Base-by-base conservation (phyloP, 1,284 basidiomycete species). In the Marasmius tenuissimus region DNA sequence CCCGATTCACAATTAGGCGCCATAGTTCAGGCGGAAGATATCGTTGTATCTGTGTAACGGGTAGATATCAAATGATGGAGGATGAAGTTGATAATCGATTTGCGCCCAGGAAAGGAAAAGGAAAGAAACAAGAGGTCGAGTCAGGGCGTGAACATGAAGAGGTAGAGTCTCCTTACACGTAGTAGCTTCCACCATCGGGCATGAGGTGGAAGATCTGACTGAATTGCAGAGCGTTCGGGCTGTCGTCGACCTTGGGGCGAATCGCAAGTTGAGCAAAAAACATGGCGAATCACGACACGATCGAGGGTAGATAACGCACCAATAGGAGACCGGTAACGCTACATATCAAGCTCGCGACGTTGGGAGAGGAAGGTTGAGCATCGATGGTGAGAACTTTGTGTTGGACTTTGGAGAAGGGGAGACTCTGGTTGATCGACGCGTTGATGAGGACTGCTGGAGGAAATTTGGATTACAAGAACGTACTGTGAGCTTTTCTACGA, bases 141-240 rank as follows among this genome's bases (percentile, higher is more conserved):
- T 39, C 33, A 18, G 35, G 52, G 42, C 54, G 33, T 22, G 60
- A 54, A 35, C n/a, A 16, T 47, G 45, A 20, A 20, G 16, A 18
- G 45, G 16, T 2, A 54, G 56, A 53, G 57, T 64, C 61, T 37
- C 77, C 89, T 62, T 80, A 95, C 89, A 98, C 92, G 74, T 90
- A 98, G 84, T 93, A 98, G 67, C 85, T 86, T 34, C 71, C 75
- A 16, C 80, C 85, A 22, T 97, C 94, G 37, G 87, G 91, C 63
- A 93, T 84, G 57, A 98, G 86, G 67, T 96, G 94, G 87, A 98
- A 99, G 63, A 89, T 80, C 76, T 97, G 95, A 67, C 88, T 92
- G 83, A 93, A 98, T 70, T 87, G 88, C 63, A 98, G 79, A n/a
- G 93, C 86, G 70, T 93, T 92, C 61, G 76, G 61, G 67, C 82